These are phyloP conservation scores for Coprinopsis sp. DNA, from an alignment of 768 basidiomycete genomes.

Conservation along the genomic window DNA sequence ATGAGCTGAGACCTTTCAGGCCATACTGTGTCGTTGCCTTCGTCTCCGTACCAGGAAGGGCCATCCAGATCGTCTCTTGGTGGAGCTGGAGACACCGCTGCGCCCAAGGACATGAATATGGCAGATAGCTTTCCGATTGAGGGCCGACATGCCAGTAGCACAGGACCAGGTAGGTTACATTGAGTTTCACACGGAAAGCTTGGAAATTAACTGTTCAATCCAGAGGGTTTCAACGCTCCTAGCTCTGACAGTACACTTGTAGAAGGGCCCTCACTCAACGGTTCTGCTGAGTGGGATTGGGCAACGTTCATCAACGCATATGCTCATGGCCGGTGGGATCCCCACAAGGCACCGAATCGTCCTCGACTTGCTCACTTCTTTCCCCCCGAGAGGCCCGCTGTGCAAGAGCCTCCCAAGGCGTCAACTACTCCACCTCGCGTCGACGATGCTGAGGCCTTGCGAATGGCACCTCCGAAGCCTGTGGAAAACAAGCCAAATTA, in stretches of 20 bases:
- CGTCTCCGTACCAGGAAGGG: constrained; percentile 6
- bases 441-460: no score
- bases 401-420: background rate
- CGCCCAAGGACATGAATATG: background rate
- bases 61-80: background rate
- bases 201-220: no score
- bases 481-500: background rate
- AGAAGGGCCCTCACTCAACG: background rate
- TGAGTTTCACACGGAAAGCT: no score
- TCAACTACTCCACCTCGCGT: background rate
- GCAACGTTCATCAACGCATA: constrained; percentile 73
- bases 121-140: background rate
- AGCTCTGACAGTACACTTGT: no score
- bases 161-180: no score
- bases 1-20: background rate
- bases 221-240: no score
- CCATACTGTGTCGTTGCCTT: constrained; percentile 8
- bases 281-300: constrained; percentile 52
- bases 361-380: constrained; percentile 29
- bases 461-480: no score
- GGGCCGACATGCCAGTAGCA: no score
- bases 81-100: background rate
- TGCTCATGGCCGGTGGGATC: constrained; percentile 75
- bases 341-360: constrained; percentile 60
- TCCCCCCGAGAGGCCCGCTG: background rate